Conservation (phyloP, 179 eudicot genomes). For the Beta corolliflora region DNA sequence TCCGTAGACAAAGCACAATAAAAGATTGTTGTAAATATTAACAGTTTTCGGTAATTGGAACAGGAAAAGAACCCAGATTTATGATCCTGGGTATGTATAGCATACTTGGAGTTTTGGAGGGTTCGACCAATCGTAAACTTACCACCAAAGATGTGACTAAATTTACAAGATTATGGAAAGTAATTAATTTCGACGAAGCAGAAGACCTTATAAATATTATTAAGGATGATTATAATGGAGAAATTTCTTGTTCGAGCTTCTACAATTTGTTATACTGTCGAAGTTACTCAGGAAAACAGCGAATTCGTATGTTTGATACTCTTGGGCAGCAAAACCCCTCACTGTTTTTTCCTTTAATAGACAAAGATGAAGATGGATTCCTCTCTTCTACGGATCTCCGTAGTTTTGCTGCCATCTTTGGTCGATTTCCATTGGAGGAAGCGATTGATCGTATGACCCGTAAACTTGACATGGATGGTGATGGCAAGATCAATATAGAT, state of each 20-base stretch:
- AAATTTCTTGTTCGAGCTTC: neutral
- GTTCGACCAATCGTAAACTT: neutral
- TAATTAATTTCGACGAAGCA: neutral
- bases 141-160: constrained; percentile 5
- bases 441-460: neutral
- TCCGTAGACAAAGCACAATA: too few relatives aligned
- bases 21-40: neutral
- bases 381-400: constrained; percentile 15
- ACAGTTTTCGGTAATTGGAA: neutral
- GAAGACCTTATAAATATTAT: neutral
- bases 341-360: constrained; percentile 15
- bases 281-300: constrained; percentile 4
- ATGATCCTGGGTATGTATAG: constrained; percentile 21
- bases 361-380: constrained; percentile 15
- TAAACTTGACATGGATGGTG: constrained; percentile 16
- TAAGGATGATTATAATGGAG: neutral
- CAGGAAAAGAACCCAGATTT: neutral
- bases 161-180: constrained; percentile 9
- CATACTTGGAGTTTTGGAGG: constrained; percentile 13
- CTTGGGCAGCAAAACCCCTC: constrained; percentile 6
- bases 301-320: constrained; percentile 9
- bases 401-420: constrained; percentile 9
- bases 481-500: constrained; percentile 14
- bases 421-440: neutral
- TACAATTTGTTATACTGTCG: constrained; percentile 7